A percentile compares a stretch with the other conserved stretches of the same genome.
Evolutionary conservation across 768 basidiomycete species (phyloP).

Genomic region (Termitomyces sp.): DNA sequence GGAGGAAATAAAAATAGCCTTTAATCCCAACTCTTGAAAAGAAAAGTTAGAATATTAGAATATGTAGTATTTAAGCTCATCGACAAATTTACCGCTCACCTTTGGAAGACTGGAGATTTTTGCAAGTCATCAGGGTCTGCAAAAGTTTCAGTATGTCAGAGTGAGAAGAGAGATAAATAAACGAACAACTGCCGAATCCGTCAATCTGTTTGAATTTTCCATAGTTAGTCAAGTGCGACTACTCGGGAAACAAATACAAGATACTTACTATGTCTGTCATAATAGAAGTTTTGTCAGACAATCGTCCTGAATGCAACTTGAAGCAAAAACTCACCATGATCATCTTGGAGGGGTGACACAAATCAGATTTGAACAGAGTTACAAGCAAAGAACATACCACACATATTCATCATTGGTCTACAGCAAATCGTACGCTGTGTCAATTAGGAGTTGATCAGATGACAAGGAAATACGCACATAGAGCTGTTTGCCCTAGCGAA

Average conservation of each 20-base stretch:
- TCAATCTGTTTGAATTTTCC: slow-evolving; percentile 48
- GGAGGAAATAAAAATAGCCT: slow-evolving; percentile 88
- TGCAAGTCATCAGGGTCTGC: slow-evolving; percentile 82
- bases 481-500: slow-evolving; percentile 89
- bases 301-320: background rate
- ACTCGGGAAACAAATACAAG: slow-evolving; percentile 9
- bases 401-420: slow-evolving; percentile 87
- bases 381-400: slow-evolving; percentile 42
- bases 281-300: background rate
- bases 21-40: slow-evolving; percentile 65
- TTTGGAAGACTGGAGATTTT: slow-evolving; percentile 62
- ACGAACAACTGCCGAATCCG: slow-evolving; percentile 79
- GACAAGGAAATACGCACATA: slow-evolving; percentile 54
- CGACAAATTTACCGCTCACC: slow-evolving; percentile 34
- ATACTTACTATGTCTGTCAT: slow-evolving; percentile 19
- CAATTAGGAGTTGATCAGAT: background rate
- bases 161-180: background rate
- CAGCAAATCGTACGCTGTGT: slow-evolving; percentile 1
- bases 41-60: background rate
- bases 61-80: background rate
- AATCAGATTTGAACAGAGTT: background rate
- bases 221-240: background rate
- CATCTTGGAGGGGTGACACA: slow-evolving; percentile 42
- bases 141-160: background rate
- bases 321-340: slow-evolving; percentile 56